phyloP scores from a whole-genome alignment of 371 early-diverging fungal genomes.

The Smittium culicis region DNA sequence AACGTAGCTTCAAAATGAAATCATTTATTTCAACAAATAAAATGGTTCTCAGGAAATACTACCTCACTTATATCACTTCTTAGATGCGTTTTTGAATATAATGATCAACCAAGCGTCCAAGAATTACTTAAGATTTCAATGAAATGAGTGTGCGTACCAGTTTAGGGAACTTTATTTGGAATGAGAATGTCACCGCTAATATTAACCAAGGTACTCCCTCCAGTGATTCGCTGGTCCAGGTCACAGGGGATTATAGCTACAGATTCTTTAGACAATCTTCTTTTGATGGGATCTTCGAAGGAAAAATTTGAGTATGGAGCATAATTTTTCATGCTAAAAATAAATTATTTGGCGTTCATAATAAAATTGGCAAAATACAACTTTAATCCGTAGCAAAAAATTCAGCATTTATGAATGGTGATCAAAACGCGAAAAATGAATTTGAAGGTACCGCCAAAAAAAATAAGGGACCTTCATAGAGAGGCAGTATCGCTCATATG shows the following conservation, averaged over 20 bases:
- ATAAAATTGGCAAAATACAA: too few relatives aligned
- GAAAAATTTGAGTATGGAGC: neutral
- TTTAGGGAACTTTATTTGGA: neutral
- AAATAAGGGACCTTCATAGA: neutral
- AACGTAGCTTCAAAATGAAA: neutral
- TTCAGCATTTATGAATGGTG: neutral
- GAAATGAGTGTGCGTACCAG: neutral
- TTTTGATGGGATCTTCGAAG: neutral
- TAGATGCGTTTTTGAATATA: neutral
- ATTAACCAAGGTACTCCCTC: neutral
- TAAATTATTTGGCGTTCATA: too few relatives aligned
- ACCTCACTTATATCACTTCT: neutral
- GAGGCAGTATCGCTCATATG: neutral
- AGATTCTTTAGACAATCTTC: neutral
- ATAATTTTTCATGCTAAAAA: too few relatives aligned
- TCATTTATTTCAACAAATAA: neutral
- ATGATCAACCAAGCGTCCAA: neutral
- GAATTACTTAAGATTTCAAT: neutral
- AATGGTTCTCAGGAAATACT: neutral
- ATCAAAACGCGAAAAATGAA: neutral
- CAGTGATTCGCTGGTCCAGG: neutral
- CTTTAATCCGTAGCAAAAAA: neutral
- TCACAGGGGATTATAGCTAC: neutral
- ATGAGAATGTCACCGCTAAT: neutral
- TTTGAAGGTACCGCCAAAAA: neutral